phyloP scores from a whole-genome alignment of 2,329 filamentous ascomycete genomes.

The Talaromyces piceae region DNA sequence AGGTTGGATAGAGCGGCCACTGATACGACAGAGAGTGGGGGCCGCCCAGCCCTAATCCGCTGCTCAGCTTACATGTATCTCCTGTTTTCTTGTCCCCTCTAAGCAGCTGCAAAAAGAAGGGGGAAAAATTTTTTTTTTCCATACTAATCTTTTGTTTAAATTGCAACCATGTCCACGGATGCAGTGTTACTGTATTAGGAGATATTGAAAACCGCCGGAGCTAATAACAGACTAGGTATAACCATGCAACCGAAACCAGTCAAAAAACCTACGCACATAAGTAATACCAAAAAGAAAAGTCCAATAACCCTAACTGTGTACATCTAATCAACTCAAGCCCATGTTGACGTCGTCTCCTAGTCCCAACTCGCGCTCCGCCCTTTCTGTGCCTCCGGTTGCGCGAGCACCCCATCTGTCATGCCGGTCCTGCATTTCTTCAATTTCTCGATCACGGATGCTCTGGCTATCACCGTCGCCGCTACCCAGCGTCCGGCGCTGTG shows the following conservation, averaged over 20 bases:
- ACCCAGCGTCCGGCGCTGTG: conserved; percentile 4
- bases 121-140: too few relatives aligned
- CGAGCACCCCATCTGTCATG: conserved; percentile 47
- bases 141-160: too few relatives aligned
- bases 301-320: too few relatives aligned
- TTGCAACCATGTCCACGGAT: too few relatives aligned
- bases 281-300: neutral
- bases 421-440: conserved; percentile 39
- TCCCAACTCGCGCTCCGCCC: conserved; percentile 56
- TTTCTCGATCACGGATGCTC: conserved; percentile 32
- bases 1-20: too few relatives aligned
- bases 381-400: conserved; percentile 47
- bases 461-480: conserved; percentile 21
- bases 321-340: conserved; percentile 58
- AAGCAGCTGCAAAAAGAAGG: neutral
- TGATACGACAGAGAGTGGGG: too few relatives aligned
- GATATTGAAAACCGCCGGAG: neutral
- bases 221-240: neutral
- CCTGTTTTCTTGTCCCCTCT: too few relatives aligned
- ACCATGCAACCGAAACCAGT: neutral
- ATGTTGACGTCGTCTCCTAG: conserved; percentile 79
- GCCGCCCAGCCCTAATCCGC: too few relatives aligned
- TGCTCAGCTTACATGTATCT: too few relatives aligned
- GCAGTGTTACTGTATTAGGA: neutral
- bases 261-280: neutral